These are phyloP conservation scores for Mucor velutinosus DNA, from an alignment of 371 early-diverging fungal species.

Conservation along the genomic window DNA sequence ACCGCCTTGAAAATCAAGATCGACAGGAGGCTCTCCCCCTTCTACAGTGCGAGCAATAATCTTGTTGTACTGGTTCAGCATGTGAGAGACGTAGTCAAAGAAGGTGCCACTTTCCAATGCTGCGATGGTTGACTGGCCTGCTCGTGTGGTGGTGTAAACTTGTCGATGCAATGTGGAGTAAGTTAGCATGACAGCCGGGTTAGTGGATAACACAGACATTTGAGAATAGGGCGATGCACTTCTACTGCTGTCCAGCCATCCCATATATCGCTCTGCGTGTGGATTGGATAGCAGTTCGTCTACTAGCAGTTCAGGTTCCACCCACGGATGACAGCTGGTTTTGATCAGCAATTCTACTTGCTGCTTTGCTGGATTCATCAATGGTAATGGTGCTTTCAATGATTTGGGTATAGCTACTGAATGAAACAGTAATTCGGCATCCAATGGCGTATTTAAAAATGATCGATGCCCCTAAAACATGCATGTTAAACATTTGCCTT, in stretches of 20 bases:
- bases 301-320: conserved; percentile 28
- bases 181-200: conserved; percentile 40
- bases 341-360: conserved; percentile 14
- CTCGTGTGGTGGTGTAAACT: conserved; percentile 1
- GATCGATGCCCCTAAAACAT: conserved; percentile 6
- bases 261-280: neutral
- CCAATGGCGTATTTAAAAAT: neutral
- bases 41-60: neutral
- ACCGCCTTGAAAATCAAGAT: conserved; percentile 75
- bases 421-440: neutral
- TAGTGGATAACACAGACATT: conserved; percentile 32
- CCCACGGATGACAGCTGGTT: conserved; percentile 21
- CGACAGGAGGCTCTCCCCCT: neutral
- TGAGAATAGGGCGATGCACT: conserved; percentile 44
- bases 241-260: conserved; percentile 26
- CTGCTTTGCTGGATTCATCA: neutral
- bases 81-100: conserved; percentile 36
- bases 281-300: conserved; percentile 25
- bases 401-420: conserved; percentile 18
- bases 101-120: conserved; percentile 20
- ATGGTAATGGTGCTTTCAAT: neutral
- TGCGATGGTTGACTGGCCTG: neutral
- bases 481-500: neutral
- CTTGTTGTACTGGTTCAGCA: conserved; percentile 13
- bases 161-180: conserved; percentile 46